These are phyloP conservation scores for Penicillium glabrum DNA, from an alignment of 2,329 filamentous ascomycete genomes.

Conservation along the genomic window DNA sequence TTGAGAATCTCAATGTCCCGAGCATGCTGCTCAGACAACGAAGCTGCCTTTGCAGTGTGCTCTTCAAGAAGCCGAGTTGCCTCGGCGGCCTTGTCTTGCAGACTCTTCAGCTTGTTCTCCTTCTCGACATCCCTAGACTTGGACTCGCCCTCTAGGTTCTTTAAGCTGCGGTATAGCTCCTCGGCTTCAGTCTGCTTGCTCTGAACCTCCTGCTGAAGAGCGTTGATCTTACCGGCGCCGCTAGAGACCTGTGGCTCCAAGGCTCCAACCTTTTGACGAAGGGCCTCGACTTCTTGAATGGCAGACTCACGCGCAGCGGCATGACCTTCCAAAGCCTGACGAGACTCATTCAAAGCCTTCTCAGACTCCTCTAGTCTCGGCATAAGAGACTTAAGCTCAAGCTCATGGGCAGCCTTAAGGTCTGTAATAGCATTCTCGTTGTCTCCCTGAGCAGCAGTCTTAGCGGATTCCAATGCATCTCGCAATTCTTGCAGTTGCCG, in stretches of 20 bases:
- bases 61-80: constrained; percentile 37
- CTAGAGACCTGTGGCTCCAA: constrained; percentile 34
- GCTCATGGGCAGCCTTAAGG: constrained; percentile 31
- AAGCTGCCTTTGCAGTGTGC: constrained; percentile 29
- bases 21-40: constrained; percentile 33
- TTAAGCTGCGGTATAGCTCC: constrained; percentile 37
- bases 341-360: constrained; percentile 33
- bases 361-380: constrained; percentile 36
- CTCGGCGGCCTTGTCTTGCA: constrained; percentile 35
- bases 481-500: constrained; percentile 37
- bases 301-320: constrained; percentile 35
- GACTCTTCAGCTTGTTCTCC: constrained; percentile 32
- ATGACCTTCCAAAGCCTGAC: constrained; percentile 33
- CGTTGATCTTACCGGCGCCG: constrained; percentile 33
- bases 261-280: constrained; percentile 35
- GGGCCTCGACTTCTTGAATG: constrained; percentile 36
- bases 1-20: constrained; percentile 35
- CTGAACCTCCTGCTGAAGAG: constrained; percentile 35
- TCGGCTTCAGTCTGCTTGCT: constrained; percentile 38
- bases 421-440: constrained; percentile 32
- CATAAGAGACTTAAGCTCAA: constrained; percentile 34
- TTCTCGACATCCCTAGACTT: constrained; percentile 40
- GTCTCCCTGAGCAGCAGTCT: constrained; percentile 28
- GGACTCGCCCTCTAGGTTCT: constrained; percentile 36
- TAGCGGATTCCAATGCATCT: constrained; percentile 32